phyloP scores from a whole-genome alignment of 2,329 filamentous ascomycete species.

The Huntiella moniliformis region DNA sequence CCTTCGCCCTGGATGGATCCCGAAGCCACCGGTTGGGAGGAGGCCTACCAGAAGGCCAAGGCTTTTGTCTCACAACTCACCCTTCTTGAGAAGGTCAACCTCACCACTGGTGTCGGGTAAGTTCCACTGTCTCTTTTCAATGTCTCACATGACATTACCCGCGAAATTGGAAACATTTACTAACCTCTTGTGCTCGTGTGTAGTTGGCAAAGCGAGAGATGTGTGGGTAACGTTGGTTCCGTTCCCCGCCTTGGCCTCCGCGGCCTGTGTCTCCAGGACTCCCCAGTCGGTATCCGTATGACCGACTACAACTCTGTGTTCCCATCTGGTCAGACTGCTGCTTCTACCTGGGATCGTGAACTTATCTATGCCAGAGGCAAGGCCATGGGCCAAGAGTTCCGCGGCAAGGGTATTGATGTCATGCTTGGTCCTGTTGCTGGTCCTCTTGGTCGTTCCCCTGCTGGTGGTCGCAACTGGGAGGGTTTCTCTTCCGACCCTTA shows the following conservation, averaged over 20 bases:
- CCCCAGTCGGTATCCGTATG: slow-evolving; percentile 60
- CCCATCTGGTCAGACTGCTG: slow-evolving; percentile 57
- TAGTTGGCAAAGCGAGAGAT: slow-evolving; percentile 39
- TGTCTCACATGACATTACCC: too few species aligned
- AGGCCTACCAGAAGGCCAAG: slow-evolving; percentile 57
- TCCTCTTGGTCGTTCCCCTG: slow-evolving; percentile 27
- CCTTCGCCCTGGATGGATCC: slow-evolving; percentile 77
- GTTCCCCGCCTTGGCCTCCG: slow-evolving; percentile 52
- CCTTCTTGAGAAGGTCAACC: slow-evolving; percentile 75
- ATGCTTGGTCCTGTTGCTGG: slow-evolving; percentile 36
- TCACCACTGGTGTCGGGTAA: slow-evolving; percentile 78
- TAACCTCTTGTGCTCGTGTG: background rate
- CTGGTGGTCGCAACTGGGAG: slow-evolving; percentile 43
- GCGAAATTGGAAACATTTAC: too few species aligned
- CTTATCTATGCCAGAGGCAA: slow-evolving; percentile 38
- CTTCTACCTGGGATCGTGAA: slow-evolving; percentile 61
- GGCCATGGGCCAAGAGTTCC: slow-evolving; percentile 41
- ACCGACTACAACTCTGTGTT: slow-evolving; percentile 70
- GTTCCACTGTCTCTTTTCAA: slow-evolving; percentile 16
- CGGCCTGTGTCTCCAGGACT: slow-evolving; percentile 71
- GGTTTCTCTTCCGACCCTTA: slow-evolving; percentile 54
- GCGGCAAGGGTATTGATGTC: slow-evolving; percentile 58
- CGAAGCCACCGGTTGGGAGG: slow-evolving; percentile 50
- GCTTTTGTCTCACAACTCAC: slow-evolving; percentile 71
- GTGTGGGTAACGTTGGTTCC: slow-evolving; percentile 58